Evolutionary conservation across 2,329 filamentous ascomycete genomes (phyloP).

Genomic region (Rutstroemia sp.): DNA sequence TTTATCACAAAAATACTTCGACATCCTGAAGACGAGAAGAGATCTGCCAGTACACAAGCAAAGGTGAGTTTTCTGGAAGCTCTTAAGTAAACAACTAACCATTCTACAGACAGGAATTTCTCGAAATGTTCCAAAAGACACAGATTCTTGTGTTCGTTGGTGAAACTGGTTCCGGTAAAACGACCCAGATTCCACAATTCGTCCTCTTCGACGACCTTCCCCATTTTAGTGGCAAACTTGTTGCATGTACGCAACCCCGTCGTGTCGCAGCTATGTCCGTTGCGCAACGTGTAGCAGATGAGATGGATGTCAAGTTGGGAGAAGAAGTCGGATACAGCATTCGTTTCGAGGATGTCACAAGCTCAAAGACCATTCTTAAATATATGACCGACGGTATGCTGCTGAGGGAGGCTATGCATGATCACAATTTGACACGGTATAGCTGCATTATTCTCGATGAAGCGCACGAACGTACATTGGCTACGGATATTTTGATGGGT

Average conservation of each 20-base stretch:
- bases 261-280: constrained; percentile 99
- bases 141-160: constrained; percentile 98
- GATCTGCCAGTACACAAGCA: constrained; percentile 89
- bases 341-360: constrained; percentile 93
- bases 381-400: constrained; percentile 99
- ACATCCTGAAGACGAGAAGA: constrained; percentile 76
- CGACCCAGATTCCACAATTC: constrained; percentile 97
- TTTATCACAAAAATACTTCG: constrained; percentile 80
- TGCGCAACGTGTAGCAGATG: constrained; percentile 92
- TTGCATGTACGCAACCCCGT: constrained; percentile 95
- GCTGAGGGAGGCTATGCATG: constrained; percentile 91
- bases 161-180: constrained; percentile 99
- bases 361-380: constrained; percentile 84
- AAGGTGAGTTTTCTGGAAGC: constrained; percentile 44
- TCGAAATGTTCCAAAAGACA: constrained; percentile 83
- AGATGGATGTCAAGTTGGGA: constrained; percentile 88
- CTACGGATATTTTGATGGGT: constrained; percentile 96
- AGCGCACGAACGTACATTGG: constrained; percentile 93
- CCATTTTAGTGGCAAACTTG: constrained; percentile 76
- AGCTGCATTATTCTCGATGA: constrained; percentile 98
- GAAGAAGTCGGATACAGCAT: constrained; percentile 98
- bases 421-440: constrained; percentile 85
- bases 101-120: constrained; percentile 68
- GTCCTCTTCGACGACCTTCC: constrained; percentile 95
- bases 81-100: constrained; percentile 13